Evolutionary conservation across 2,329 filamentous ascomycete species (phyloP).

Genomic region (Aureobasidium leucospermi): DNA sequence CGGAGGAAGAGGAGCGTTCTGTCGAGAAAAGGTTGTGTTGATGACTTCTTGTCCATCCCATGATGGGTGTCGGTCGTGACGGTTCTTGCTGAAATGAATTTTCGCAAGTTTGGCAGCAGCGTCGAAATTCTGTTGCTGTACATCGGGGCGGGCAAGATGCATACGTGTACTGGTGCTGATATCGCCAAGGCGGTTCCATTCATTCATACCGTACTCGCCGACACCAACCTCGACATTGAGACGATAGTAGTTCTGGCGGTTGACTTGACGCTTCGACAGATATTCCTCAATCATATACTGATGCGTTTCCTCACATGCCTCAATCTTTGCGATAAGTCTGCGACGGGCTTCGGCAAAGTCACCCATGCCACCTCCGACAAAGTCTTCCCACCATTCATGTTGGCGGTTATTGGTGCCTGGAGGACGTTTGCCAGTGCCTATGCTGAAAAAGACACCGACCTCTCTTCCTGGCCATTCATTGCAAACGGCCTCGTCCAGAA

Average conservation of each 20-base stretch:
- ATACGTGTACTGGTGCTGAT: slow-evolving; percentile 87
- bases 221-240: slow-evolving; percentile 96
- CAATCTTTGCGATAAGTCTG: slow-evolving; percentile 82
- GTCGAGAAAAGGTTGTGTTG: neutral
- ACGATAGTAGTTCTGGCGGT: slow-evolving; percentile 72
- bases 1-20: slow-evolving; percentile 24
- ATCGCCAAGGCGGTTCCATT: slow-evolving; percentile 88
- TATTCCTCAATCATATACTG: slow-evolving; percentile 76
- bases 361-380: slow-evolving; percentile 62
- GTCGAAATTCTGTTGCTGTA: slow-evolving; percentile 69
- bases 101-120: slow-evolving; percentile 75
- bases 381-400: slow-evolving; percentile 87
- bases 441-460: slow-evolving; percentile 82
- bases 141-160: slow-evolving; percentile 66
- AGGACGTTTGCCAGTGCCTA: slow-evolving; percentile 85
- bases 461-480: slow-evolving; percentile 96
- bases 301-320: slow-evolving; percentile 88
- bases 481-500: slow-evolving; percentile 80
- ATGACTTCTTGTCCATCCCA: slow-evolving; percentile 22
- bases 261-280: slow-evolving; percentile 53
- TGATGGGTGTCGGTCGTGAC: slow-evolving; percentile 49
- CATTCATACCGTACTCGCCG: slow-evolving; percentile 97
- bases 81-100: slow-evolving; percentile 67
- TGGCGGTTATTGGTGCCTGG: slow-evolving; percentile 60
- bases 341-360: slow-evolving; percentile 86